Base-by-base conservation (phyloP, 495 filamentous ascomycete genomes). In the Penicillium chermesinum region DNA sequence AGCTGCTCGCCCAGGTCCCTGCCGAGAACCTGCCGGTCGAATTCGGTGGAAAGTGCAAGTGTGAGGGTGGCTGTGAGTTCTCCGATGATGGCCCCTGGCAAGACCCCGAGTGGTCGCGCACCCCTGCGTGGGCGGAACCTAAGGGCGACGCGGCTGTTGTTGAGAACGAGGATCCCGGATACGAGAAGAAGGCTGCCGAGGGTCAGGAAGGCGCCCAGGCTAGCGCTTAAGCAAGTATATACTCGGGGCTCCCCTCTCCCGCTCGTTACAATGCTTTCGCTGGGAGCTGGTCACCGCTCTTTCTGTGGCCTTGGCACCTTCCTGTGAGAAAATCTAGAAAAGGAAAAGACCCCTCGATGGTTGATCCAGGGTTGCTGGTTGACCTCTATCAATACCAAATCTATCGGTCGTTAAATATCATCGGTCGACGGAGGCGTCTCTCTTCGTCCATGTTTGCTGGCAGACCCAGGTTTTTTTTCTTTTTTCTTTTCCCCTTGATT, bases 31-130 rank as follows among this genome's bases (percentile, higher is more conserved):
- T 98, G 46, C 93, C 93, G 19, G 83, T 80, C 61, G 70, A 82
- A 54, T 94, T 96, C 57, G 94, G 94, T 40, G 93, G 93, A 25
- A 73, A 62, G 14, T 98, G 93, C 68, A 57, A 83, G 41, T 98
- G 93, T 63, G 65, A 74, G 32, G 89, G 88, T 39, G 91, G 93
- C 30, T 98, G 93, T 70, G 71, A 77, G 64, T 63, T 96, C 48
- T 94, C 89, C 65, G 93, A 98, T 57, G 80, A 79, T 50, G 93
- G 93, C 38, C 93, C 93, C 38, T 98, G 93, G 93, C 80, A 86
- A 51, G 93, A 97, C 52, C 50, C 80, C 16, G 66, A 89, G 66
- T 93, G 81, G 80, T 71, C 78, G 15, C 78, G 71, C 46, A 70
- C 84, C 16, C 79, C 87, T 48, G 83, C 86, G 67, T 91, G 85